Base-by-base conservation (phyloP, 2,329 filamentous ascomycete genomes). In the Curvularia eragrostidis region DNA sequence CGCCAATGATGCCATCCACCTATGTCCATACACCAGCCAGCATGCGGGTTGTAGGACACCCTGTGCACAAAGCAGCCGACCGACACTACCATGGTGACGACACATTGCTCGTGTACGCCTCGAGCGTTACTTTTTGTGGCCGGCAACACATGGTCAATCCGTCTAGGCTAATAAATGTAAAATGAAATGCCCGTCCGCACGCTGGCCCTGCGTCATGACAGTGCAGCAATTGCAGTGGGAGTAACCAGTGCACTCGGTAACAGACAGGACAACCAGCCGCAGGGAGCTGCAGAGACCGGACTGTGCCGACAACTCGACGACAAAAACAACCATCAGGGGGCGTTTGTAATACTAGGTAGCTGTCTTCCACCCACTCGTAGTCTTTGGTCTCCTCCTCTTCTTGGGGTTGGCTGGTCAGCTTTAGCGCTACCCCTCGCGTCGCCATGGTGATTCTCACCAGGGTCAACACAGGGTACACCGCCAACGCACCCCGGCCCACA, bases 361-460 rank as follows among this genome's bases (percentile, higher is more conserved):
- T n/a, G 36, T 26, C 23, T 21, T n/a, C 23, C 19, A n/a, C 32
- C n/a, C 7, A 49, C 24, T 24, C 13, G 24, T 28, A 21, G 38
- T 51, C 48, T 23, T 43, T 18, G 48, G 41, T 24, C 52, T 54
- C 51, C 39, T 49, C 51, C 36, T 58, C 51, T 44, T 49, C 51
- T 39, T 58, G 48, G 51, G 47, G 48, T 44, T 56, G 54, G 23
- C 51, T 46, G 32, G 39, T 38, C 32, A 32, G 53, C 30, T 44
- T 66, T 66, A 59, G 64, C 62, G 62, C 56, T 61, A 46, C 58
- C 62, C 62, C 64, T 63, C 57, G 56, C 65, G 69, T 73, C 66
- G 64, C 67, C 57, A 47, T 48, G 64, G 69, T 65, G 62, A 66
- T 59, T 54, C 43, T 58, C 47, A 18, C 48, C 56, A 23, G 47